These are phyloP conservation scores for Ustilago nuda DNA, from an alignment of 1,284 basidiomycete species.

Conservation along the genomic window DNA sequence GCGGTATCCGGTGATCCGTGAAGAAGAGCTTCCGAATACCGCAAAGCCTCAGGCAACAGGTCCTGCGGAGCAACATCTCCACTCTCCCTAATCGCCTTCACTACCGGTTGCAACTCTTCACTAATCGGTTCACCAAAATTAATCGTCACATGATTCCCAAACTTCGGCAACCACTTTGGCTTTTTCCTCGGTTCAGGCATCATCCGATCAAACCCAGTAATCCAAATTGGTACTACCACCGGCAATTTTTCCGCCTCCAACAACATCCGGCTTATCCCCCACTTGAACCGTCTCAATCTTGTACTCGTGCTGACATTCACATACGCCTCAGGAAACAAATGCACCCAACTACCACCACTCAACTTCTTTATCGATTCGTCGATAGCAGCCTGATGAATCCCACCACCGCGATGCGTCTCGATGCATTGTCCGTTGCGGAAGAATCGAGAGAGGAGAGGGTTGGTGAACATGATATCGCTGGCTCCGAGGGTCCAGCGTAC, in stretches of 20 bases:
- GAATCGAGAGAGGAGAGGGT: constrained; percentile 75
- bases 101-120: constrained; percentile 24
- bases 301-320: constrained; percentile 77
- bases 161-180: constrained; percentile 60
- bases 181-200: constrained; percentile 65
- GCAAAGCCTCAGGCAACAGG: constrained; percentile 24
- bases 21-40: neutral
- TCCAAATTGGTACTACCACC: constrained; percentile 92
- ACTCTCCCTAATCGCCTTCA: constrained; percentile 16
- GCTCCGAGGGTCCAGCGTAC: constrained; percentile 89
- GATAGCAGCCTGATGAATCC: constrained; percentile 89
- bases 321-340: constrained; percentile 93
- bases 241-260: constrained; percentile 71
- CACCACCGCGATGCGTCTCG: constrained; percentile 88
- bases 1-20: neutral
- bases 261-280: constrained; percentile 83
- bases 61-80: constrained; percentile 26
- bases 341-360: constrained; percentile 87
- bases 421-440: constrained; percentile 91
- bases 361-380: constrained; percentile 83
- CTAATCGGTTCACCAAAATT: constrained; percentile 61
- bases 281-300: constrained; percentile 86
- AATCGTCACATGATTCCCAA: constrained; percentile 57
- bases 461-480: constrained; percentile 95
- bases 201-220: constrained; percentile 74